Evolutionary conservation across 2,329 filamentous ascomycete species (phyloP).

Genomic region (Ophiocordyceps camponoti-rufipedis): DNA sequence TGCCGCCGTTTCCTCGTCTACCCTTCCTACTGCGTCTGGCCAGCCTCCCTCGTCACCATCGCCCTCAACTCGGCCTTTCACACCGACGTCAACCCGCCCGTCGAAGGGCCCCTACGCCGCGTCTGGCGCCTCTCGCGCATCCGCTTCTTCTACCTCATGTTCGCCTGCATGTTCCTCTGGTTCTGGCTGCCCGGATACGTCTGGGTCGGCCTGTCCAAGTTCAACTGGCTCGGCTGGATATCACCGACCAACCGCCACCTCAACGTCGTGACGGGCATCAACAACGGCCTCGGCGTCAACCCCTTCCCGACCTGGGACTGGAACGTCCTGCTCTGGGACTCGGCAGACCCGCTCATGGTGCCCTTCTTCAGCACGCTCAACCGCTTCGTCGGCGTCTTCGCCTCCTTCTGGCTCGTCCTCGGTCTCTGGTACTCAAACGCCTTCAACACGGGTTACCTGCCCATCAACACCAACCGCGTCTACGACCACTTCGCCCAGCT

Average conservation of each 20-base stretch:
- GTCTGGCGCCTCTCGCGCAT: constrained; percentile 28
- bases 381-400: constrained; percentile 36
- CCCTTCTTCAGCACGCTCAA: constrained; percentile 44
- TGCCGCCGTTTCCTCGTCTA: constrained; percentile 35
- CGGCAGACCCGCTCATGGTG: constrained; percentile 14
- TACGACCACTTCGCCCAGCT: constrained; percentile 28
- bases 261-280: constrained; percentile 23
- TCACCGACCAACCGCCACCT: constrained; percentile 24
- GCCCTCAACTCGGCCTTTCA: constrained; percentile 36
- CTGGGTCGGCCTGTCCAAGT: constrained; percentile 30
- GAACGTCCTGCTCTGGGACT: constrained; percentile 13
- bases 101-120: constrained; percentile 22
- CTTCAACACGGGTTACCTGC: constrained; percentile 36
- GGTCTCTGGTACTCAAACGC: constrained; percentile 40
- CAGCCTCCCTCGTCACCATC: constrained; percentile 33
- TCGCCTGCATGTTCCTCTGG: constrained; percentile 35
- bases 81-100: constrained; percentile 12
- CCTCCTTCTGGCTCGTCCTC: constrained; percentile 34
- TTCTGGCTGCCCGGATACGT: constrained; percentile 41
- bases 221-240: constrained; percentile 41
- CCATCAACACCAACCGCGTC: constrained; percentile 32
- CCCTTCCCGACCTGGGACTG: constrained; percentile 28
- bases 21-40: constrained; percentile 38
- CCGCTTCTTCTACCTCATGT: constrained; percentile 31
- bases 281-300: constrained; percentile 27